Evolutionary conservation across 768 basidiomycete genomes (phyloP).

Genomic region (Rhodosporidiobolus odoratus): DNA sequence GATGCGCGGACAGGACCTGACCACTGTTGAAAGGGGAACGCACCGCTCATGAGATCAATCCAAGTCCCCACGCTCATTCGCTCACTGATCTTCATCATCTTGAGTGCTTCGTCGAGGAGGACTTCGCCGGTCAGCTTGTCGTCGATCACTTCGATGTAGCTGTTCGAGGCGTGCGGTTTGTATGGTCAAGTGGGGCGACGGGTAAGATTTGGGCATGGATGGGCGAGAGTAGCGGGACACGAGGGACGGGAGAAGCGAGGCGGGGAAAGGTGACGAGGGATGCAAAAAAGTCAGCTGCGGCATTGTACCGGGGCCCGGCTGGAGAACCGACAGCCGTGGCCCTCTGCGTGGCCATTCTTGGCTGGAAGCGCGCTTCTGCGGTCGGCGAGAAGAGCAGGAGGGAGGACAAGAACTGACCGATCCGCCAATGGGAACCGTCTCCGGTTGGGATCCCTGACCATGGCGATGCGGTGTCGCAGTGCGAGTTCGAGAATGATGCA

Average conservation of each 20-base stretch:
- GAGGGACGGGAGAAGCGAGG: too few species aligned
- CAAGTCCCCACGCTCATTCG: conserved; percentile 79
- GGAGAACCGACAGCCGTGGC: too few species aligned
- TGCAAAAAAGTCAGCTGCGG: too few species aligned
- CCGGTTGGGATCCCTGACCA: conserved; percentile 76
- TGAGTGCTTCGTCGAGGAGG: conserved; percentile 87
- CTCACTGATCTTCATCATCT: conserved; percentile 81
- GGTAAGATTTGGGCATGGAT: too few species aligned
- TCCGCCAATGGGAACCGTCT: conserved; percentile 70
- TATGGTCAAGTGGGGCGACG: not conserved
- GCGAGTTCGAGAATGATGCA: conserved; percentile 97
- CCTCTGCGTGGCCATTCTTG: too few species aligned
- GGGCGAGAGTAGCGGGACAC: too few species aligned
- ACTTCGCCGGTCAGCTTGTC: conserved; percentile 92
- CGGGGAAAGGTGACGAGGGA: too few species aligned
- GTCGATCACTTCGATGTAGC: conserved; percentile 79
- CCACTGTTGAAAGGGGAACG: conserved; percentile 48
- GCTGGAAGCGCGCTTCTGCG: too few species aligned
- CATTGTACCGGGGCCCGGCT: too few species aligned
- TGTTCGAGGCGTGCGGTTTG: conserved; percentile 2
- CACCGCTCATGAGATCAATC: conserved; percentile 91
- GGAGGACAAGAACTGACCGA: conserved; percentile 46
- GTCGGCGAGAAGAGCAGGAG: too few species aligned
- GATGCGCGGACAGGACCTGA: too few species aligned
- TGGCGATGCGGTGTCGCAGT: conserved; percentile 84